phyloP scores from a whole-genome alignment of 1,139 yeast genomes.

The Suhomyces panamericanus region DNA sequence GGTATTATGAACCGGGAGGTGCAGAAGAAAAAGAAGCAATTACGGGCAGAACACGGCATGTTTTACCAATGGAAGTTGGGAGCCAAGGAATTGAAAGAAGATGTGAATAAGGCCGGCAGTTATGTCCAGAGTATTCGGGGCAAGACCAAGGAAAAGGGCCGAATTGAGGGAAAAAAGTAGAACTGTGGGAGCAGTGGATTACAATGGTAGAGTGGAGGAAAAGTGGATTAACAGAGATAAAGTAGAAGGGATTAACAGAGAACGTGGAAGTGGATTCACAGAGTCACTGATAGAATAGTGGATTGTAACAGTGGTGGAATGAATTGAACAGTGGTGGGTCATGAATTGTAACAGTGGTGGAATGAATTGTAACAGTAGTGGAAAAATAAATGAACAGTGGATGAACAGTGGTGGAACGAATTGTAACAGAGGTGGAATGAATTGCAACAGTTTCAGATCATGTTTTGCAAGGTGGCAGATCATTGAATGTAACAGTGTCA shows the following conservation, averaged over 20 bases:
- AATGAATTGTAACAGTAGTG: no score
- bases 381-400: no score
- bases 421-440: background rate
- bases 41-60: constrained; percentile 40
- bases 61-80: constrained; percentile 45
- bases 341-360: background rate
- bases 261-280: no score
- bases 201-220: no score
- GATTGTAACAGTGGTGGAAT: no score
- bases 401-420: background rate
- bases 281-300: no score
- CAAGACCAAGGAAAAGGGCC: constrained; percentile 8
- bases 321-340: background rate
- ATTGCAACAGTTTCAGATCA: no score
- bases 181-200: no score
- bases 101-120: constrained; percentile 25
- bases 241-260: no score
- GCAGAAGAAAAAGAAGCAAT: constrained; percentile 39
- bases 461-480: no score
- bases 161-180: constrained; percentile 10
- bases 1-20: constrained; percentile 44
- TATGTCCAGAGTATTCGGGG: constrained; percentile 15
- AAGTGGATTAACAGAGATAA: no score
- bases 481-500: no score
- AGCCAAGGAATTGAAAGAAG: constrained; percentile 35